Evolutionary conservation across 768 basidiomycete genomes (phyloP), one percentile per base, ranked within the genome.

Genomic region (Russula griseocarnosa): DNA sequence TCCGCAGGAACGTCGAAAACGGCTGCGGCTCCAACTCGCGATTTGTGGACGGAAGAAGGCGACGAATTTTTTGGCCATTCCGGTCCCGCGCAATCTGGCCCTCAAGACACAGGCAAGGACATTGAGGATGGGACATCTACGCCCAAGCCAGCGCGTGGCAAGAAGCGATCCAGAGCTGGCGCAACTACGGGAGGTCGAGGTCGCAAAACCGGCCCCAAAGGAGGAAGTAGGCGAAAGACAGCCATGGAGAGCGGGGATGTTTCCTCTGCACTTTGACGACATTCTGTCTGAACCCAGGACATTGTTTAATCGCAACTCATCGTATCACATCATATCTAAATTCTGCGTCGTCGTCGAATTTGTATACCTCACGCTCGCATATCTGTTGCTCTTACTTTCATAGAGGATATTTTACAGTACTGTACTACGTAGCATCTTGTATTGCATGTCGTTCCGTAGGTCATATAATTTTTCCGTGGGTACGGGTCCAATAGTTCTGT

Each of bases 1-100:
- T 72, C 76, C 69, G 58, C 73, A 63, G 67, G 73, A 67, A 63
- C 74, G 55, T 60, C 73, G 61, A 66, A 78, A 73, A 55, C 79
- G 70, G 60, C 74, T 70, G 75, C 79, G 7, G 69, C 72, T 40
- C 64, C 76, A 70, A 71, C 76, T 34, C 83, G 83, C 55, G 90
- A 92, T 70, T 74, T 92, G 24, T 92, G 90, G 90, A 86, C 88
- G 67, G 90, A 92, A 52, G 90, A 92, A 71, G 90, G 90, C 18
- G 90, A 92, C 68, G 88, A 90, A 69, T 92, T 92, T 76, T 92
- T 92, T 70, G 87, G 86, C 0, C 87, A 88, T 65, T 73, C 80
- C 24, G 76, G 74, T 13, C 68, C 71, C 26, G 69, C 63, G 0
- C 72, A 63, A 14, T 57, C 58, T 16, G 70, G 66, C n/a, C 63